A percentile compares a stretch with the other conserved stretches of the same genome.
Conservation (phyloP, 2,329 filamentous ascomycete species). For the Elsinoe arachidis region DNA sequence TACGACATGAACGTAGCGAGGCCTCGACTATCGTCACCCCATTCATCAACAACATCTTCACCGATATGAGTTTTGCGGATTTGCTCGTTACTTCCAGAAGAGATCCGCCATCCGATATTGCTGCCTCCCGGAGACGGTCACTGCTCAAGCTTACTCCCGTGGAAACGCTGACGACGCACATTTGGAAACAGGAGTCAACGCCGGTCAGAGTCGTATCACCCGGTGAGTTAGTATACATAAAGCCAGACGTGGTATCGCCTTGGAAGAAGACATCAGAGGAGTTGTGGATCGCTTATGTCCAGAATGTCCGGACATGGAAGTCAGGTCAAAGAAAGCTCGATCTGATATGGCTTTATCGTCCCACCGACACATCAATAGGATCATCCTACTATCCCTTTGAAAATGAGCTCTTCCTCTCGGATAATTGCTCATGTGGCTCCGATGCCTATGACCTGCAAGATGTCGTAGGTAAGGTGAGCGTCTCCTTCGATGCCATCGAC, state of each 20-base stretch:
- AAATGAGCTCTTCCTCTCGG: slow-evolving; percentile 68
- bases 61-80: slow-evolving; percentile 50
- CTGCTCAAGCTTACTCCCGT: slow-evolving; percentile 22
- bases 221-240: slow-evolving; percentile 44
- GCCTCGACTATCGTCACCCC: slow-evolving; percentile 58
- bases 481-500: slow-evolving; percentile 46
- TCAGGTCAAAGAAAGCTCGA: slow-evolving; percentile 43
- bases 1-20: slow-evolving; percentile 20
- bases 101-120: slow-evolving; percentile 14
- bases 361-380: slow-evolving; percentile 61
- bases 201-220: slow-evolving; percentile 24
- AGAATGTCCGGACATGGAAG: slow-evolving; percentile 39
- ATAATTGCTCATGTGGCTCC: slow-evolving; percentile 63
- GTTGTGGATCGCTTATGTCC: slow-evolving; percentile 66
- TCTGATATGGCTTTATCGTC: slow-evolving; percentile 66
- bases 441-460: slow-evolving; percentile 46
- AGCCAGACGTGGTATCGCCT: slow-evolving; percentile 39
- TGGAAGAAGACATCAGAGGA: slow-evolving; percentile 48
- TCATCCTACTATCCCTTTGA: slow-evolving; percentile 58
- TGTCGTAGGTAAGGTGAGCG: slow-evolving; percentile 47
- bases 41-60: slow-evolving; percentile 57
- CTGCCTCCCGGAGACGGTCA: slow-evolving; percentile 16
- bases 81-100: slow-evolving; percentile 35
- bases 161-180: not conserved
- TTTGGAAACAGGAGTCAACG: too few species aligned